phyloP scores from a whole-genome alignment of 768 basidiomycete species.

The Auricularia sp. region DNA sequence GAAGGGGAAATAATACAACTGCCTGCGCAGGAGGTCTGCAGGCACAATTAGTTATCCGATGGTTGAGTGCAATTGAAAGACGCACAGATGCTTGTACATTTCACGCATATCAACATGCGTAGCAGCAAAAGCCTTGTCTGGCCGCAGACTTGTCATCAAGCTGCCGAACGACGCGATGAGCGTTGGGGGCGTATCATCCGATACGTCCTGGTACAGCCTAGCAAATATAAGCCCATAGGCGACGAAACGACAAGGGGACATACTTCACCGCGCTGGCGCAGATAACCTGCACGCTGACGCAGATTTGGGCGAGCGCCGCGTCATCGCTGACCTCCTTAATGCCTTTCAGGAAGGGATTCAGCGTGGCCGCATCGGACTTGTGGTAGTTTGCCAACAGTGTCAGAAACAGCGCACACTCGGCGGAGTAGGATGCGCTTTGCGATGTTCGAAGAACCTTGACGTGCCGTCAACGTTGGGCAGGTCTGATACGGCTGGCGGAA shows the following conservation, averaged over 20 bases:
- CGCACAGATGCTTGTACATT: conserved; percentile 49
- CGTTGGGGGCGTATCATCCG: conserved; percentile 42
- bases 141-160: conserved; percentile 42
- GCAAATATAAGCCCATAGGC: neutral
- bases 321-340: conserved; percentile 40
- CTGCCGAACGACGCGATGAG: conserved; percentile 43
- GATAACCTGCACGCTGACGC: conserved; percentile 46
- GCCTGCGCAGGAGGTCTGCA: conserved; percentile 27
- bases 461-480: neutral
- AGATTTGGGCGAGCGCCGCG: conserved; percentile 46
- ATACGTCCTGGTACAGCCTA: conserved; percentile 49
- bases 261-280: conserved; percentile 44
- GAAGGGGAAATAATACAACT: conserved; percentile 47
- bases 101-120: conserved; percentile 41
- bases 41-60: neutral
- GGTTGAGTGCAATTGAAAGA: neutral
- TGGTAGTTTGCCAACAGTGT: conserved; percentile 61
- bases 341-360: conserved; percentile 54
- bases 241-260: conserved; percentile 11
- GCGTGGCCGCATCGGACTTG: conserved; percentile 58
- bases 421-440: conserved; percentile 45
- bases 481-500: neutral
- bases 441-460: conserved; percentile 45
- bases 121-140: conserved; percentile 42
- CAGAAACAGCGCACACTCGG: conserved; percentile 52